A percentile compares a stretch with the other conserved stretches of the same genome.
Conservation (phyloP, 2,329 filamentous ascomycete species). For the Colletotrichum lindemuthianum region DNA sequence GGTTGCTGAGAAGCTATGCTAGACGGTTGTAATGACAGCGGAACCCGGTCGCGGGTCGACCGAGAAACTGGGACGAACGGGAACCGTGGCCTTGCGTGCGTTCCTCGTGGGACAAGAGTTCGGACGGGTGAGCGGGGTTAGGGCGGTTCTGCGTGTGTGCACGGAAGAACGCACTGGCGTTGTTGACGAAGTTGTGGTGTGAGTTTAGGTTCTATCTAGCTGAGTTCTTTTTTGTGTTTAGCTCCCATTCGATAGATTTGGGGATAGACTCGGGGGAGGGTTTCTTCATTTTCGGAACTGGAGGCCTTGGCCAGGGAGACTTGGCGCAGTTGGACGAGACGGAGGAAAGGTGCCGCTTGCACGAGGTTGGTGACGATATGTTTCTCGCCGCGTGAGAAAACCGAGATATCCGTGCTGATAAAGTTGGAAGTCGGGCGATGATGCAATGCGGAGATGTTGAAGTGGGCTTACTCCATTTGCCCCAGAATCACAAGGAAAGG, state of each 20-base stretch:
- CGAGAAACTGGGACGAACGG: constrained; percentile 13
- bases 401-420: not conserved
- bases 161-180: constrained; percentile 1
- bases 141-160: not conserved
- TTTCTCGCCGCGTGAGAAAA: not conserved
- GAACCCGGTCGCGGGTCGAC: constrained; percentile 27
- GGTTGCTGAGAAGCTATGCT: not conserved
- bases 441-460: constrained; percentile 31
- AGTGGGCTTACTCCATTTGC: constrained; percentile 2
- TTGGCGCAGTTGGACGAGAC: too few relatives aligned
- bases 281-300: too few relatives aligned
- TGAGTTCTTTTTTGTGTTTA: too few relatives aligned
- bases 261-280: too few relatives aligned
- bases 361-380: not conserved
- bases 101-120: constrained; percentile 11
- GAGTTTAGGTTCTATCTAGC: too few relatives aligned
- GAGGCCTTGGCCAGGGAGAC: too few relatives aligned
- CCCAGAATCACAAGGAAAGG: constrained; percentile 9
- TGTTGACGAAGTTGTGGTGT: too few relatives aligned
- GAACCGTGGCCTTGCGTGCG: not conserved
- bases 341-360: too few relatives aligned
- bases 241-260: too few relatives aligned
- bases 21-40: constrained; percentile 19
- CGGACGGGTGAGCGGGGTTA: not conserved
- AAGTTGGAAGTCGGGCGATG: constrained; percentile 9